phyloP scores from a whole-genome alignment of 805 yeast genomes.

The Yarrowia sp. region DNA sequence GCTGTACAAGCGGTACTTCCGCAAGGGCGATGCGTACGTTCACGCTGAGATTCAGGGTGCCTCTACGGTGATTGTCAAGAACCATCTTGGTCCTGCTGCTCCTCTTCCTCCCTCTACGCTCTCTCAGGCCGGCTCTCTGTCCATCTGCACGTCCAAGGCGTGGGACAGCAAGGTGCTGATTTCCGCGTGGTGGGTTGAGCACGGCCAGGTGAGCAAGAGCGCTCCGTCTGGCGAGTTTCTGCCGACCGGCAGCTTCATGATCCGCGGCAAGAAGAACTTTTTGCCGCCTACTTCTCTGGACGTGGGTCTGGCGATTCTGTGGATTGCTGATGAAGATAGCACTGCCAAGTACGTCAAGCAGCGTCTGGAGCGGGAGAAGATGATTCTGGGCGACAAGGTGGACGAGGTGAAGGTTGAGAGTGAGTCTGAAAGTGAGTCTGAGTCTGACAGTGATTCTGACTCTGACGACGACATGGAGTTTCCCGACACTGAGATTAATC shows the following conservation, averaged over 20 bases:
- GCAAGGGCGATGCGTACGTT: conserved; percentile 68
- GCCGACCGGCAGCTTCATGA: conserved; percentile 59
- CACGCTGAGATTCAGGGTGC: conserved; percentile 73
- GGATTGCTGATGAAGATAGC: conserved; percentile 62
- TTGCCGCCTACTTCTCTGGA: conserved; percentile 75
- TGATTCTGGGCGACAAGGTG: conserved; percentile 25
- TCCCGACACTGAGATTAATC: conserved; percentile 35
- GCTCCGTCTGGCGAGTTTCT: conserved; percentile 49
- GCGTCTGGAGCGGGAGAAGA: conserved; percentile 27
- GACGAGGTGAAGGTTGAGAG: conserved; percentile 31
- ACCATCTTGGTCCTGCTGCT: conserved; percentile 52
- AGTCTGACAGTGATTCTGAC: conserved; percentile 29
- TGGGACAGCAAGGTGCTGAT: conserved; percentile 85
- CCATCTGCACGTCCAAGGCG: conserved; percentile 75
- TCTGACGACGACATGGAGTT: conserved; percentile 36
- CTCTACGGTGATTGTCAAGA: conserved; percentile 73
- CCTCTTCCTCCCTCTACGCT: conserved; percentile 78
- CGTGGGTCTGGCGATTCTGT: conserved; percentile 84
- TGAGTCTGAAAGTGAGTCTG: not conserved
- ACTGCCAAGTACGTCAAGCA: conserved; percentile 40
- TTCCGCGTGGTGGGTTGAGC: conserved; percentile 83
- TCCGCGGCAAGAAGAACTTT: conserved; percentile 51
- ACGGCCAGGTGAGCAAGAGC: conserved; percentile 64
- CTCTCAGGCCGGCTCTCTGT: conserved; percentile 82
- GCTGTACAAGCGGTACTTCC: conserved; percentile 74